These are phyloP conservation scores for Betula pendula DNA, from an alignment of 306 rosid species.

Conservation along the genomic window DNA sequence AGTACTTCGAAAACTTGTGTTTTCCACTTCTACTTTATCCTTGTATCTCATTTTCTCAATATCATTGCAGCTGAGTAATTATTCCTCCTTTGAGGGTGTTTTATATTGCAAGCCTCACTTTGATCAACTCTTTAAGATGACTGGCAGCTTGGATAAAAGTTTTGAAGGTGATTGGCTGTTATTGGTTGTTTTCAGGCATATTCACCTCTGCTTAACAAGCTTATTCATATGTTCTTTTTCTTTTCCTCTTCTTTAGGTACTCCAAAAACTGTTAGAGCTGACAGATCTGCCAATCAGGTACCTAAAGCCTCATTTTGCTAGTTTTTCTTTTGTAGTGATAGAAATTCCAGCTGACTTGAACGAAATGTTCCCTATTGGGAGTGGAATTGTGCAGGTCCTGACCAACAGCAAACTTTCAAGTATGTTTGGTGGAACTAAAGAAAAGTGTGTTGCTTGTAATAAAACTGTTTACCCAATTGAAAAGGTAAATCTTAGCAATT, in stretches of 20 bases:
- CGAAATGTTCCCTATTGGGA: constrained; percentile 11
- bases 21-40: constrained; percentile 1
- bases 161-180: constrained; percentile 65
- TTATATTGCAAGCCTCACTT: constrained; percentile 95
- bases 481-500: constrained; percentile 52
- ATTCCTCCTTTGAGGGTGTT: constrained; percentile 84
- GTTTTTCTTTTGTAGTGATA: constrained; percentile 4
- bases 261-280: constrained; percentile 59
- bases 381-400: constrained; percentile 49
- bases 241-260: constrained; percentile 42
- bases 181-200: constrained; percentile 16
- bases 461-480: constrained; percentile 92
- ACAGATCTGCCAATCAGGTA: constrained; percentile 76
- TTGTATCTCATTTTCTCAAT: constrained; percentile 17
- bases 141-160: constrained; percentile 95
- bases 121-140: constrained; percentile 85
- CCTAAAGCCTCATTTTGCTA: constrained; percentile 8
- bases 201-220: background rate
- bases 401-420: constrained; percentile 67
- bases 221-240: constrained; percentile 11
- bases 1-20: background rate
- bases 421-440: constrained; percentile 85
- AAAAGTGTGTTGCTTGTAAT: constrained; percentile 83
- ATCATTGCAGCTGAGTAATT: constrained; percentile 74
- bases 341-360: constrained; percentile 5